Evolutionary conservation across 306 rosid genomes (phyloP).

Genomic region (Pyrus pyrifolia): DNA sequence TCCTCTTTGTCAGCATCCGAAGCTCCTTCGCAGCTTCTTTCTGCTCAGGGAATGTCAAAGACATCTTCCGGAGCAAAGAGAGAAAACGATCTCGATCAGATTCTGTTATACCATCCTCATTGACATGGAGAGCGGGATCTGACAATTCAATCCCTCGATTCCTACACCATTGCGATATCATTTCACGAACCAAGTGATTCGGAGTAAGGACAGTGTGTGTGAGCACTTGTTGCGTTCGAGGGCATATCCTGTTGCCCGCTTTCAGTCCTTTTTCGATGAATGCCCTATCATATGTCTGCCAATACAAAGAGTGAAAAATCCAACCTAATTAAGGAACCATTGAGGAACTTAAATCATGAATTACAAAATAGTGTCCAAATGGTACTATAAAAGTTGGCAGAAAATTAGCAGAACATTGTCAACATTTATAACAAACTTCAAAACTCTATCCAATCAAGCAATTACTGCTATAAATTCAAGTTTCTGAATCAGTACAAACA

Average conservation of each 20-base stretch:
- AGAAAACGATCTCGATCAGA: slow-evolving; percentile 49
- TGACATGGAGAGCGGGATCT: slow-evolving; percentile 29
- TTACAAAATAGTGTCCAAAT: background rate
- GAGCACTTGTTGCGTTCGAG: slow-evolving; percentile 70
- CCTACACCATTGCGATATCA: slow-evolving; percentile 71
- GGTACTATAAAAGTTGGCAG: no score
- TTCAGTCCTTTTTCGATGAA: slow-evolving; percentile 69
- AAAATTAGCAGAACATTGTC: background rate
- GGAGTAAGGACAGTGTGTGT: slow-evolving; percentile 74
- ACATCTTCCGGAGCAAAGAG: slow-evolving; percentile 63
- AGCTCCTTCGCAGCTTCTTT: slow-evolving; percentile 80
- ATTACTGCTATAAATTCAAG: slow-evolving; percentile 12
- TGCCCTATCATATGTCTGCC: slow-evolving; percentile 81
- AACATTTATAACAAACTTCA: slow-evolving; percentile 1
- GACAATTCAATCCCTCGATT: slow-evolving; percentile 57
- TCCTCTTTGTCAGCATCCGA: slow-evolving; percentile 68
- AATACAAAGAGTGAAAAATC: slow-evolving; percentile 13
- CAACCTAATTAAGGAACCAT: background rate
- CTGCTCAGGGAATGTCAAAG: slow-evolving; percentile 53
- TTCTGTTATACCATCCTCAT: slow-evolving; percentile 54
- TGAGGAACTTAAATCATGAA: background rate
- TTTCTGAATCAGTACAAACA: slow-evolving; percentile 4
- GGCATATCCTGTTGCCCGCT: slow-evolving; percentile 79
- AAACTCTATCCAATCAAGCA: slow-evolving; percentile 8
- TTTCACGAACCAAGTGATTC: slow-evolving; percentile 58